These are phyloP conservation scores for Alopecurus myosuroides DNA, from an alignment of 176 grass and related monocot species.

Conservation along the genomic window DNA sequence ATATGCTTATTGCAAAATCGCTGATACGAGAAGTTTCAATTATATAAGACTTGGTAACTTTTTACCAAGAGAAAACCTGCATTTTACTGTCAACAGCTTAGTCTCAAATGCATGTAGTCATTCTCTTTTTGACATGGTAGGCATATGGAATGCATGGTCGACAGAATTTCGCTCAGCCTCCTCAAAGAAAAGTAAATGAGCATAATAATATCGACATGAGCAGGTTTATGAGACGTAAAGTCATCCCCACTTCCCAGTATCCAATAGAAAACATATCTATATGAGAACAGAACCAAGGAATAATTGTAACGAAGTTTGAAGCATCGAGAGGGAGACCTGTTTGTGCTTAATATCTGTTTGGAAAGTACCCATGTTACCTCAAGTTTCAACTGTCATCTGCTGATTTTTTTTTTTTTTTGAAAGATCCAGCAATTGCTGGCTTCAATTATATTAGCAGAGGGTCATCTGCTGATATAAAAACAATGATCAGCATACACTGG, in stretches of 20 bases:
- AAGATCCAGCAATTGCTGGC: no score
- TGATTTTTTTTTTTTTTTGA: neutral
- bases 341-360: neutral
- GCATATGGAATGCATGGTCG: neutral
- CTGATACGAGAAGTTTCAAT: neutral
- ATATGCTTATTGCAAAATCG: neutral
- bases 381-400: neutral
- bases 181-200: neutral
- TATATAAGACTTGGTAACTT: neutral
- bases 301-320: neutral
- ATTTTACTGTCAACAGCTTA: neutral
- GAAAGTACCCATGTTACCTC: neutral
- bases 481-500: neutral
- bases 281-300: neutral
- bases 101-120: neutral
- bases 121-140: neutral
- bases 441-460: no score
- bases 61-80: neutral
- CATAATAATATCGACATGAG: neutral
- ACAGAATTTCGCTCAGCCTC: neutral
- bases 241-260: neutral
- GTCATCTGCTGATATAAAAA: no score
- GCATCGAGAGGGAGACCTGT: neutral
- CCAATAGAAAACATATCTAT: neutral
- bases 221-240: neutral